These are phyloP conservation scores for Echria macrotheca DNA, from an alignment of 495 filamentous ascomycete species.

Conservation along the genomic window DNA sequence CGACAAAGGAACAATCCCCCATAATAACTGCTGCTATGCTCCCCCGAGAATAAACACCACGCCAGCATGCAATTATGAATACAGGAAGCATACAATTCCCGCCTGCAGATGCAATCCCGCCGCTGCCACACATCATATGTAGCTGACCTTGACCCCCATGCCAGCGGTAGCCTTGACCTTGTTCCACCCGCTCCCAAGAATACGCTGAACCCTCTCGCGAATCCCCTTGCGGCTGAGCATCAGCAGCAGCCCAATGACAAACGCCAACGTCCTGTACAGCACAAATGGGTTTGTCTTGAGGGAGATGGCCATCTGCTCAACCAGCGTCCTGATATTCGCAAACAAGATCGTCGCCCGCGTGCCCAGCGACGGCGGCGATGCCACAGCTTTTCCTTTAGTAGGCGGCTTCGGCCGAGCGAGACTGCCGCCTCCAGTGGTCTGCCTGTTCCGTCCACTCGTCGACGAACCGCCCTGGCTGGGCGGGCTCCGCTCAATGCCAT, in stretches of 20 bases:
- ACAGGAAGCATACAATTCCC: no score
- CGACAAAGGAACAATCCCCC: no score
- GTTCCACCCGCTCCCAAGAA: slow-evolving; percentile 67
- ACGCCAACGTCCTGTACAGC: slow-evolving; percentile 69
- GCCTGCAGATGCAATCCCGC: not conserved
- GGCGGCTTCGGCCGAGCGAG: slow-evolving; percentile 8
- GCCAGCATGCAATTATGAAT: no score
- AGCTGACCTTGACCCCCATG: slow-evolving; percentile 97
- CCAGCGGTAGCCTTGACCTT: slow-evolving; percentile 82
- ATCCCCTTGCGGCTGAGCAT: slow-evolving; percentile 70
- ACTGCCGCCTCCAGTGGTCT: not conserved
- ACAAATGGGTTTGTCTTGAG: slow-evolving; percentile 68
- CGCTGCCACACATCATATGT: slow-evolving; percentile 48
- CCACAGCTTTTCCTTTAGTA: slow-evolving; percentile 27
- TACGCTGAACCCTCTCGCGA: slow-evolving; percentile 64
- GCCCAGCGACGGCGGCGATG: slow-evolving; percentile 36
- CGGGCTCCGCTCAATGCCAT: slow-evolving; percentile 44
- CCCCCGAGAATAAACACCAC: no score
- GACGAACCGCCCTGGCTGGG: slow-evolving; percentile 26
- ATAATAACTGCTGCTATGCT: no score
- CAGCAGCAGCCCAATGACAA: slow-evolving; percentile 73
- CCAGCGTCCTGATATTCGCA: slow-evolving; percentile 51
- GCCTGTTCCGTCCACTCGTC: slow-evolving; percentile 34
- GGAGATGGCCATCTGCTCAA: slow-evolving; percentile 56
- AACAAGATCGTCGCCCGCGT: slow-evolving; percentile 46